phyloP scores from a whole-genome alignment of 768 basidiomycete genomes.

The Pleurotus eryngii region DNA sequence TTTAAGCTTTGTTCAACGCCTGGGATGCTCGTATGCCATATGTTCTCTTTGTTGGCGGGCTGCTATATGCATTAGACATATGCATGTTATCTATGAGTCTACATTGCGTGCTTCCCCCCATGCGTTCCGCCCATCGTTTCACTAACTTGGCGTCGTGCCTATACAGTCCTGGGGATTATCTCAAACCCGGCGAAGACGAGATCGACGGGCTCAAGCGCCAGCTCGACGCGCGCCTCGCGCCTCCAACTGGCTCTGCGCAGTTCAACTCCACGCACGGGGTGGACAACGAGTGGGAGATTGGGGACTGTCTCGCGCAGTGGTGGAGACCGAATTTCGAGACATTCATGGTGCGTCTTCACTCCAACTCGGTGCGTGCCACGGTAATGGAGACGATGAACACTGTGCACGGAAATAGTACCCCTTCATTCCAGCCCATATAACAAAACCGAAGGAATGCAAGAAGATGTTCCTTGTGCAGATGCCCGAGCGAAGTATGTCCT shows the following conservation, averaged over 20 bases:
- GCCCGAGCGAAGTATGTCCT: conserved; percentile 82
- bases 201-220: conserved; percentile 85
- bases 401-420: conserved; percentile 68
- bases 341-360: conserved; percentile 75
- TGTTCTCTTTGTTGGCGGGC: too few relatives aligned
- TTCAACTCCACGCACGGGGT: conserved; percentile 75
- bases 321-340: conserved; percentile 99
- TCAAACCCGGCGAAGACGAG: conserved; percentile 95
- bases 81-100: too few relatives aligned
- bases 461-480: conserved; percentile 94
- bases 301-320: conserved; percentile 97
- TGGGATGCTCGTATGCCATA: too few relatives aligned
- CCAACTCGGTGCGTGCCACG: too few relatives aligned
- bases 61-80: too few relatives aligned
- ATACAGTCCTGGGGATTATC: conserved; percentile 91
- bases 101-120: too few relatives aligned
- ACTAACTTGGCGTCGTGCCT: neutral
- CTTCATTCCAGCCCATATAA: conserved; percentile 92
- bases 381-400: neutral
- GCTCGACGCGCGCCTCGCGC: conserved; percentile 86
- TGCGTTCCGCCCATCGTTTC: too few relatives aligned
- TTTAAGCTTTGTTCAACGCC: neutral
- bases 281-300: conserved; percentile 93
- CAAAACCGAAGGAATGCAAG: conserved; percentile 98
- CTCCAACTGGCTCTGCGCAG: conserved; percentile 59